Evolutionary conservation across 2,329 filamentous ascomycete genomes (phyloP).

Genomic region (Helminthosporium solani): DNA sequence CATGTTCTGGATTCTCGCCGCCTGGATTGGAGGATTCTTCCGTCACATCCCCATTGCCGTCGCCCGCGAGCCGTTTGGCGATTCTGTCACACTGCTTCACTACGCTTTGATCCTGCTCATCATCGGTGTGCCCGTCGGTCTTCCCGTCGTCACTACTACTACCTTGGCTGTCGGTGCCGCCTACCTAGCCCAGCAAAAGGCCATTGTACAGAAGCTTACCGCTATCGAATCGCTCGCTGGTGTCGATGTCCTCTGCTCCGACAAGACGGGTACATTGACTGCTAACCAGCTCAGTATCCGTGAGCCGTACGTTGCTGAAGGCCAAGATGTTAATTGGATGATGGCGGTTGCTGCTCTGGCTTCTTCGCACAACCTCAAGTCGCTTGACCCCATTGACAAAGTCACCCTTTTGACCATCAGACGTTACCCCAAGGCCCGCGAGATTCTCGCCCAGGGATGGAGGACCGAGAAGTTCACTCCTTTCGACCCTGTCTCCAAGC

Average conservation of each 20-base stretch:
- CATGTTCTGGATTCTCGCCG: slow-evolving; percentile 72
- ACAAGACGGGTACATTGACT: slow-evolving; percentile 78
- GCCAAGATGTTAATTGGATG: slow-evolving; percentile 80
- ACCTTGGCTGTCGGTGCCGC: slow-evolving; percentile 75
- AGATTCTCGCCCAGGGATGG: slow-evolving; percentile 74
- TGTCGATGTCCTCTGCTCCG: slow-evolving; percentile 77
- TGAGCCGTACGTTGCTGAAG: slow-evolving; percentile 74
- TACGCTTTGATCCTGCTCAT: slow-evolving; percentile 59
- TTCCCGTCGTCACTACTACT: slow-evolving; percentile 76
- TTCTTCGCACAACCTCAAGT: slow-evolving; percentile 77
- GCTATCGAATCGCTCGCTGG: slow-evolving; percentile 67
- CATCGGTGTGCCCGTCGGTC: slow-evolving; percentile 75
- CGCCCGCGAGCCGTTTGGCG: slow-evolving; percentile 50
- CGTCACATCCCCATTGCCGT: slow-evolving; percentile 65
- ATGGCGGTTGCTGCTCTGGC: slow-evolving; percentile 77
- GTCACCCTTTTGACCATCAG: slow-evolving; percentile 75
- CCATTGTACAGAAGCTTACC: slow-evolving; percentile 77
- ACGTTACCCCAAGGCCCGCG: slow-evolving; percentile 73
- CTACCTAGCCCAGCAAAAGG: slow-evolving; percentile 75
- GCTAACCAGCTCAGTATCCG: slow-evolving; percentile 75
- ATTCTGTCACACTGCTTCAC: slow-evolving; percentile 61
- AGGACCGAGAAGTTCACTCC: slow-evolving; percentile 75
- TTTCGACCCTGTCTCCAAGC: slow-evolving; percentile 78
- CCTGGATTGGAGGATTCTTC: slow-evolving; percentile 80
- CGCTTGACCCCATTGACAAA: slow-evolving; percentile 77